Evolutionary conservation across 352 stramenopile species (phyloP), one percentile per base, ranked within the genome.

Genomic region (Pythium plurisporium): DNA sequence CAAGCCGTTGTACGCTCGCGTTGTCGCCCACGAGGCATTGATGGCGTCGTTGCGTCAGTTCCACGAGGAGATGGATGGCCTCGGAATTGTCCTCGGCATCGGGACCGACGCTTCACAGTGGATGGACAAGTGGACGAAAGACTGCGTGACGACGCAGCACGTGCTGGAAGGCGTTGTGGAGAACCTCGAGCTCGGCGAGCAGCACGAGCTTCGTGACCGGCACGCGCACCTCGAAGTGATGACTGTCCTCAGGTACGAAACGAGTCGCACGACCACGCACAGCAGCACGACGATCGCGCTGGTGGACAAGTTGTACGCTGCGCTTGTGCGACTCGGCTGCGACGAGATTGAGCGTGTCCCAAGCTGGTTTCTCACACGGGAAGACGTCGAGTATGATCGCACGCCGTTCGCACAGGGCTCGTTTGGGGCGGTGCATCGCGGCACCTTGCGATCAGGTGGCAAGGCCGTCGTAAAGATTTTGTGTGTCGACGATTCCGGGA

Each of bases 381-480:
- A 44, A 12, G 31, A 55, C n/a, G 15, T 55, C 14, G 33, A 43
- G 20, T 43, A 33, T 20, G 22, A 55, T 12, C 6, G 19, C 20
- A 44, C 25, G 33, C 47, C 47, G 47, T 44, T 55, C 22, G 30
- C 19, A 6, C 30, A 22, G 11, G 47, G 47, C 30, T 55, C 47
- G 33, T 55, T 55, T 33, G 47, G 47, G 5, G n/a, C 30, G 11
- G 31, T 55, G 5, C 33, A 55, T 22, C 47, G 47, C 25, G 47
- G 47, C 20, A 30, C 7, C 8, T 44, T n/a, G 47, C 5, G 12
- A 4, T 11, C 26, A 8, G 33, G 33, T 20, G 36, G 36, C 15
- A 45, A 52, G 15, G 46, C 57, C 15, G 55, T 64, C 17, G 47
- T 64, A 33, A 64, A 64, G 46, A 44, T n/a, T 20, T 46, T 42